Evolutionary conservation across 2,329 filamentous ascomycete genomes (phyloP).

Genomic region (Lachnellula occidentalis): DNA sequence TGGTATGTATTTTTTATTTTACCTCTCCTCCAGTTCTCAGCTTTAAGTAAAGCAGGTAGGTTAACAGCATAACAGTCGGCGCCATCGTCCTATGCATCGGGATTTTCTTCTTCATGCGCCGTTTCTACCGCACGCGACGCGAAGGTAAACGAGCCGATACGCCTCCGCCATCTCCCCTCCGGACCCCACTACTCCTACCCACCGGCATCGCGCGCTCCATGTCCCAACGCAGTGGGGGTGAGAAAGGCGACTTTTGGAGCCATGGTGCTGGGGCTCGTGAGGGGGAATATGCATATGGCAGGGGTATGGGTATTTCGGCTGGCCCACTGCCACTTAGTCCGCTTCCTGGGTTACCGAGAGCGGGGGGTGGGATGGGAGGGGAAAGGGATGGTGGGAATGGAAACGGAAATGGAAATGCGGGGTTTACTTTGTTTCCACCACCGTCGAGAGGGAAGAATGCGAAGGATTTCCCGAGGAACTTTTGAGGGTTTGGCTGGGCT

Average conservation of each 20-base stretch:
- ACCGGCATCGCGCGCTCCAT: conserved; percentile 12
- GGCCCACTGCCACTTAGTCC: no score
- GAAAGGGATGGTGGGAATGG: no score
- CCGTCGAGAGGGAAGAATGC: background rate
- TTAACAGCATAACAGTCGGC: conserved; percentile 5
- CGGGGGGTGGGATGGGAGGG: background rate
- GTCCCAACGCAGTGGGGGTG: conserved; percentile 8
- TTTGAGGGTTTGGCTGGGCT: background rate
- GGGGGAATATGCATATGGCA: background rate
- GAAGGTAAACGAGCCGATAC: conserved; percentile 10
- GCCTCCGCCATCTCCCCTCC: conserved; percentile 13
- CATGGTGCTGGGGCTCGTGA: background rate
- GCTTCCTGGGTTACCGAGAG: background rate
- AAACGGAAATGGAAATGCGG: background rate
- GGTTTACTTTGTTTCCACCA: conserved; percentile 7
- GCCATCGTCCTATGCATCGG: conserved; percentile 7
- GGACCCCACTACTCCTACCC: conserved; percentile 8
- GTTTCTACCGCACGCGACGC: conserved; percentile 14
- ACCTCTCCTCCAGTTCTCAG: no score
- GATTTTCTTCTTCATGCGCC: conserved; percentile 15
- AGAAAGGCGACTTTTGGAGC: conserved; percentile 3
- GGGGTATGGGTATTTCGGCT: no score
- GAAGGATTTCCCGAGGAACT: background rate
- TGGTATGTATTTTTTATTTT: no score
- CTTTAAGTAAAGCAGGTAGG: background rate